Conservation (phyloP, 2,329 filamentous ascomycete genomes). For the Sclerotinia subarctica region DNA sequence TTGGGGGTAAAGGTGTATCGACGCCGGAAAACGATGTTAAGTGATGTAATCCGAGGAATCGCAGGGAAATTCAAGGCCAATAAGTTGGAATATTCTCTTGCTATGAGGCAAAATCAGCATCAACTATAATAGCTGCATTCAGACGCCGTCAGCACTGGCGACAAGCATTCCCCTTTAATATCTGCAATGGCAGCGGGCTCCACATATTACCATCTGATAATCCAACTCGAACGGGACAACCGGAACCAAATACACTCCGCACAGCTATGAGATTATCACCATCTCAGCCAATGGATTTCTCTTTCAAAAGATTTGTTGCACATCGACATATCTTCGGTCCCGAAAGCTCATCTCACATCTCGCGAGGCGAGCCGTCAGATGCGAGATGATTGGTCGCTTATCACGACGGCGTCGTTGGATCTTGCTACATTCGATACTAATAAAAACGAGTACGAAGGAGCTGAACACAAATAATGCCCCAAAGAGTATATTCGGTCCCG, state of each 20-base stretch:
- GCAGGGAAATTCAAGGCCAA: neutral
- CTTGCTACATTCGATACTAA: neutral
- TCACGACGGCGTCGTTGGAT: neutral
- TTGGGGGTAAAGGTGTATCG: neutral
- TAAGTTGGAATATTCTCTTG: neutral
- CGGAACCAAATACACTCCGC: neutral
- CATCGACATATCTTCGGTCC: constrained; percentile 13
- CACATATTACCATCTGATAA: neutral
- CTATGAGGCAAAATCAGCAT: neutral
- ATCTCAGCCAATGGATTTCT: neutral
- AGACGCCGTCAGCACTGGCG: neutral
- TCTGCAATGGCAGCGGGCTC: neutral
- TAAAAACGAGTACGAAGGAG: neutral
- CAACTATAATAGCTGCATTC: neutral
- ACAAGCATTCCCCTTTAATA: neutral
- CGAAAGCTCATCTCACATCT: neutral
- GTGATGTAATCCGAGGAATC: neutral
- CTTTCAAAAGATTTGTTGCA: constrained; percentile 4
- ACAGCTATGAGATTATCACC: neutral
- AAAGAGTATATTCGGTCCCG: neutral
- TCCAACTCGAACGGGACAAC: neutral
- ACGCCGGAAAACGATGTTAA: neutral
- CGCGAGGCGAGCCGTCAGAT: neutral
- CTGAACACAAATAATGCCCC: neutral
- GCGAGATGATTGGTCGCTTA: constrained; percentile 9